A percentile compares a stretch with the other conserved stretches of the same genome.
phyloP scores from a whole-genome alignment of 83 land plant species.

The Diphasiastrum complanatum region DNA sequence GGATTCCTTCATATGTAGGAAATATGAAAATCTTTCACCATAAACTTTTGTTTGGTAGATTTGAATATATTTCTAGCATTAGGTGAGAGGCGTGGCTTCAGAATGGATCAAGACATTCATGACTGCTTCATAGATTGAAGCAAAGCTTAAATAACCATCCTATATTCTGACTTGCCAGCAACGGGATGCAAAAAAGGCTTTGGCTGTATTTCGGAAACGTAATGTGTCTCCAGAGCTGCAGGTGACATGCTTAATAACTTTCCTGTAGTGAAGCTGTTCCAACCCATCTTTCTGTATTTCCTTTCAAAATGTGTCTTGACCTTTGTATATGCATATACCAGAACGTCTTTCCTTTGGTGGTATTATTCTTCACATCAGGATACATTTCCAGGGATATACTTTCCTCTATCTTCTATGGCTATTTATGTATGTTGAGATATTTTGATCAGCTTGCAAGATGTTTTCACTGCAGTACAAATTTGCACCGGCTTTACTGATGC shows the following conservation, averaged over 20 bases:
- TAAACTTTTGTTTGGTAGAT: too few relatives aligned
- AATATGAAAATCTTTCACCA: too few relatives aligned
- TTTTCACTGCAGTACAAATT: conserved; percentile 74
- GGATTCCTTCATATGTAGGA: too few relatives aligned
- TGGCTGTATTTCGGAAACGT: conserved; percentile 74
- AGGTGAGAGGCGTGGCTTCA: too few relatives aligned
- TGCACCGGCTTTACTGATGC: conserved; percentile 87
- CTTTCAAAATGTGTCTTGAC: background rate
- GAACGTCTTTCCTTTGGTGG: too few relatives aligned
- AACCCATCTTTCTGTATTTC: background rate
- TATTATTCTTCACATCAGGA: too few relatives aligned
- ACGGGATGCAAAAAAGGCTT: conserved; percentile 88
- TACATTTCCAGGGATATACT: too few relatives aligned
- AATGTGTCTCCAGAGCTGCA: conserved; percentile 80
- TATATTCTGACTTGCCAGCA: conserved; percentile 40
- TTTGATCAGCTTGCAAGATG: background rate
- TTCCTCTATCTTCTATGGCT: too few relatives aligned
- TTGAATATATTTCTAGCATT: too few relatives aligned
- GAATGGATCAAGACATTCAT: too few relatives aligned
- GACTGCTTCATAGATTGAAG: too few relatives aligned
- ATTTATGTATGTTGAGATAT: background rate
- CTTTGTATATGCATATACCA: too few relatives aligned
- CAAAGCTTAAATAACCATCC: background rate
- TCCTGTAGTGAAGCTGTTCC: background rate
- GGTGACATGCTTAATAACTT: conserved; percentile 31